Evolutionary conservation across 805 yeast genomes (phyloP), one percentile per base, ranked within the genome.

Genomic region (Ogataea pilisensis): DNA sequence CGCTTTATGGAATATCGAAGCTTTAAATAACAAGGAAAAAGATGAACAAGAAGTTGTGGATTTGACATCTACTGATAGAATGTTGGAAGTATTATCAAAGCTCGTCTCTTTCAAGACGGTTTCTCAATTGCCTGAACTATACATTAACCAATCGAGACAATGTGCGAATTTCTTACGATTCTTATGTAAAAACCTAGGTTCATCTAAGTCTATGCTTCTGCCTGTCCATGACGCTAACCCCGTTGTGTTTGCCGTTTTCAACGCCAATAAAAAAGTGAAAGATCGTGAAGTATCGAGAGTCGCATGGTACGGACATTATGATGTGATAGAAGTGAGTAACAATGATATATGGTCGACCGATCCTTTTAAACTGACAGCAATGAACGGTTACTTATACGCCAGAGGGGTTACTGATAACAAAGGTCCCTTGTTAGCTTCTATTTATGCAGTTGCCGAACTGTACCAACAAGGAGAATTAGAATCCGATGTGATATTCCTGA

Each of bases 251-350:
- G 93, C 93, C 0, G 65, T 69, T 8, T 91, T 91, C 62, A 65
- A 66, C 42, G 78, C 78, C 4, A 76, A 73, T 38, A 47, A 52
- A 9, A 26, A 16, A 5, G 34, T 30, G 12, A 34, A 29, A n/a
- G 35, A 43, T 31, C 16, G 34, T 5, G 39, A 35, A 29, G 35
- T 30, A 11, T 45, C 78, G 34, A 68, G 85, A 41, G 70, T 88
- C 4, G 60, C 91, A 35, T 91, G 95, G 84, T 91, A 91, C 61
- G 98, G 96, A 1, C 99, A 91, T 68, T 91, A 93, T 58, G 99
- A 91, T 63, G 96, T 91, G 21, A 88, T 91, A 31, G 85, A 84
- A 43, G 95, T 95, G 0, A 75, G 76, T 26, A 72, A 72, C 37
- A 69, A 69, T 24, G 52, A 55, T 28, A 43, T 54, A 5, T 91